Conservation (phyloP, 768 basidiomycete species). For the Lentinula lateritia region DNA sequence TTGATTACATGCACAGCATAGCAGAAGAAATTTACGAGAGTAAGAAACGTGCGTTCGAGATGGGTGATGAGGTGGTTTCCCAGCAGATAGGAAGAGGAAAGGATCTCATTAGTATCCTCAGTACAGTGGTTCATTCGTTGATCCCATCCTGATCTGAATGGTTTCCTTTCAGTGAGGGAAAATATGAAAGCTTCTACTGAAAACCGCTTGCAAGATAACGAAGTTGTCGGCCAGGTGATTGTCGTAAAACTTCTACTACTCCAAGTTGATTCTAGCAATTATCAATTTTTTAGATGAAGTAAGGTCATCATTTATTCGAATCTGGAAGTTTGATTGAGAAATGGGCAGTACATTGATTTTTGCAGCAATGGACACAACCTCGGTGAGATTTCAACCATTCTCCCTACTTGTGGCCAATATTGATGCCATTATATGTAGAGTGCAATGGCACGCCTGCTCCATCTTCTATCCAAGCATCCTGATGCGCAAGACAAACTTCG, state of each 20-base stretch:
- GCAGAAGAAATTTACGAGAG: constrained; percentile 19
- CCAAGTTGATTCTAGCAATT: neutral
- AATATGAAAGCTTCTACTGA: constrained; percentile 25
- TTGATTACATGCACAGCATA: constrained; percentile 22
- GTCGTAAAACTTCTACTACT: neutral
- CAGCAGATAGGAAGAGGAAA: constrained; percentile 25
- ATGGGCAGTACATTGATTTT: constrained; percentile 28
- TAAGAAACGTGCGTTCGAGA: constrained; percentile 20
- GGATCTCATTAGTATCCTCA: constrained; percentile 30
- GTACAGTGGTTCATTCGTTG: constrained; percentile 9
- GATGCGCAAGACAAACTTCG: constrained; percentile 33
- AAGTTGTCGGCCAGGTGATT: constrained; percentile 28
- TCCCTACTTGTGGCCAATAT: no score
- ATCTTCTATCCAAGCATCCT: constrained; percentile 25
- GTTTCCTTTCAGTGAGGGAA: constrained; percentile 21
- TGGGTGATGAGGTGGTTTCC: constrained; percentile 18
- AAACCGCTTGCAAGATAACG: constrained; percentile 28
- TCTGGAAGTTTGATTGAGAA: neutral
- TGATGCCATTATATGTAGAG: constrained; percentile 1
- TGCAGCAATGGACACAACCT: constrained; percentile 39
- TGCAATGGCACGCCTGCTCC: constrained; percentile 27
- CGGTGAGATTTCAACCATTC: constrained; percentile 8
- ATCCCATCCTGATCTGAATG: neutral
- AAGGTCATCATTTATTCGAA: neutral
- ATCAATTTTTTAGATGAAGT: neutral